Conservation (phyloP, 768 basidiomycete genomes). For the Gymnopilus dilepis region DNA sequence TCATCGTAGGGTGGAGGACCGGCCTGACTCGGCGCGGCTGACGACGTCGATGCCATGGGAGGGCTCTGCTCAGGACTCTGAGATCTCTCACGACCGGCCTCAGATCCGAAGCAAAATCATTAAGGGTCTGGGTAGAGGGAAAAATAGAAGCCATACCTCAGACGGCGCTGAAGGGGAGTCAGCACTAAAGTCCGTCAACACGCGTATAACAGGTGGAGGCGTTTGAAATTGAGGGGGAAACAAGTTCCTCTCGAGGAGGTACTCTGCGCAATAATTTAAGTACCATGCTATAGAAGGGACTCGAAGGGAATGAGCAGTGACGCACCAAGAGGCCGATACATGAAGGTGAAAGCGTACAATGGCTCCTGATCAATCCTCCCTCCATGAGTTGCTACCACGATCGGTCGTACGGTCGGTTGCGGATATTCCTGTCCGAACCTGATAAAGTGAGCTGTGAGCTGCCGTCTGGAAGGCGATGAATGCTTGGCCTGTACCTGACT, state of each 20-base stretch:
- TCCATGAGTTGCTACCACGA: constrained; percentile 34
- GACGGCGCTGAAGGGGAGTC: background rate
- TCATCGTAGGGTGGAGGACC: background rate
- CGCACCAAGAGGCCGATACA: constrained; percentile 40
- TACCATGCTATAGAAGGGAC: background rate
- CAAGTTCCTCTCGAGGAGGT: background rate
- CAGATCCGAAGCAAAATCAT: background rate
- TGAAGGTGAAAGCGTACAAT: constrained; percentile 36
- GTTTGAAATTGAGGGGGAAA: constrained; percentile 6
- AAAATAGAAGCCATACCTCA: background rate
- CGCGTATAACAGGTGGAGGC: constrained; percentile 16
- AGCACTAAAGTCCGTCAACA: constrained; percentile 1
- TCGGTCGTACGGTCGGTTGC: constrained; percentile 28
- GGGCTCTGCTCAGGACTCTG: background rate
- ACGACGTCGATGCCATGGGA: background rate
- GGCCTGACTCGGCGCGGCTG: background rate
- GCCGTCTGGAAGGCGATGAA: background rate
- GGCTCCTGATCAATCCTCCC: constrained; percentile 29
- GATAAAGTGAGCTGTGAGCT: background rate
- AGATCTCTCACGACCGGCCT: background rate
- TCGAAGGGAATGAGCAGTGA: background rate
- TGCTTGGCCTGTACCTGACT: background rate
- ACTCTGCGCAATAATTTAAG: background rate
- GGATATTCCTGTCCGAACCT: constrained; percentile 40
- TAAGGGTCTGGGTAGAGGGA: background rate